phyloP scores from a whole-genome alignment of 192 early-diverging fungal species.

The Coemansia reversa region DNA sequence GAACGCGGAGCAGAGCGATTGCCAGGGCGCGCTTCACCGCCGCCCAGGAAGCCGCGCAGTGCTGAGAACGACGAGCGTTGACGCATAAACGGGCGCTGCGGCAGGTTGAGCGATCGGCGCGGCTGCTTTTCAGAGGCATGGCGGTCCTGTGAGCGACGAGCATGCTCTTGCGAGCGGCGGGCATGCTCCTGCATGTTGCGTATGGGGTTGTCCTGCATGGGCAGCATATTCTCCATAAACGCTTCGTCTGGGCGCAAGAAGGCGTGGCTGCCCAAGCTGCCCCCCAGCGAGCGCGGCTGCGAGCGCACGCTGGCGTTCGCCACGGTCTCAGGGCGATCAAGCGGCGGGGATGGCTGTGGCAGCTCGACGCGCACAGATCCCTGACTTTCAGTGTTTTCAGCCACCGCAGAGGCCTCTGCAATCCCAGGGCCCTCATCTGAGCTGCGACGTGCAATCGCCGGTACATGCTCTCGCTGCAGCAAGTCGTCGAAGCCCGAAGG shows the following conservation, averaged over 20 bases:
- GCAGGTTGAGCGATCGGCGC: slow-evolving; percentile 32
- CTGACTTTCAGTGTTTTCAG: neutral
- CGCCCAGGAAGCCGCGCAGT: slow-evolving; percentile 24
- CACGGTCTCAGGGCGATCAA: neutral
- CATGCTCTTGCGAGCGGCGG: slow-evolving; percentile 37
- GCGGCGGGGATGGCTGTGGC: neutral
- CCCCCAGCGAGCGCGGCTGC: neutral
- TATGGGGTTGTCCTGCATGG: slow-evolving; percentile 45
- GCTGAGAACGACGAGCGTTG: slow-evolving; percentile 41
- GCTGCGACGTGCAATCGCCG: slow-evolving; percentile 20
- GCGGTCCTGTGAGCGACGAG: slow-evolving; percentile 1
- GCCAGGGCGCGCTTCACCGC: neutral
- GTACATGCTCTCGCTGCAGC: slow-evolving; percentile 29
- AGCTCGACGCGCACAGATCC: neutral
- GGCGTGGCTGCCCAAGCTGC: slow-evolving; percentile 8
- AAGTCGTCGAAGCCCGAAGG: slow-evolving; percentile 27
- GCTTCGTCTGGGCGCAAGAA: slow-evolving; percentile 51
- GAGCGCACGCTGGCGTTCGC: slow-evolving; percentile 6
- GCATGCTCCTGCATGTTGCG: slow-evolving; percentile 22
- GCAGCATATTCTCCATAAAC: slow-evolving; percentile 36
- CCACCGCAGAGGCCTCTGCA: neutral
- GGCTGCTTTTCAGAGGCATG: slow-evolving; percentile 1
- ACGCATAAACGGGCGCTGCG: slow-evolving; percentile 13
- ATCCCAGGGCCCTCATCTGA: neutral
- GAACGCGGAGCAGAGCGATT: slow-evolving; percentile 3